Conservation (phyloP, 768 basidiomycete species). For the Polyporus arcularius region DNA sequence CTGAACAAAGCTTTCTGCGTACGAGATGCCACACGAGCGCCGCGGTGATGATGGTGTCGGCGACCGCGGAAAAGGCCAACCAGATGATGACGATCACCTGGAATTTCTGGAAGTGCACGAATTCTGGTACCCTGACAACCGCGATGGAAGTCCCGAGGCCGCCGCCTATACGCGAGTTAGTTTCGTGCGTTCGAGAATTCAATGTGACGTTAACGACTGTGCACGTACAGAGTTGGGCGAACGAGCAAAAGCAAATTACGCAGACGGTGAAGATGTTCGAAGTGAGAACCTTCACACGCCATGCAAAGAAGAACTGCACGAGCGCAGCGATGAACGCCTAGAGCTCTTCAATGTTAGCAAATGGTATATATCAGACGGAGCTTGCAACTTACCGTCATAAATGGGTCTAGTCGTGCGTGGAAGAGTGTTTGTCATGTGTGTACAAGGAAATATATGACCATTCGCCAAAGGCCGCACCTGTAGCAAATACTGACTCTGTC, state of each 20-base stretch:
- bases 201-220: neutral
- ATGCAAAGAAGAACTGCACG: slow-evolving; percentile 51
- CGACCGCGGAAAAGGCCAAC: slow-evolving; percentile 42
- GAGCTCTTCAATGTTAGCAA: neutral
- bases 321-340: slow-evolving; percentile 10
- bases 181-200: neutral
- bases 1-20: neutral
- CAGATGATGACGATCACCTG: slow-evolving; percentile 40
- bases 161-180: slow-evolving; percentile 28
- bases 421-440: no score
- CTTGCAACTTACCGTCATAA: slow-evolving; percentile 38
- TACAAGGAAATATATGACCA: no score
- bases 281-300: slow-evolving; percentile 41
- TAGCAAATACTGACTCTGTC: no score
- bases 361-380: no score
- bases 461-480: no score
- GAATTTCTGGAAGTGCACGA: slow-evolving; percentile 35
- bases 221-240: slow-evolving; percentile 32
- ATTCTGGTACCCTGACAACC: slow-evolving; percentile 34
- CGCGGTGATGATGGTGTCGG: slow-evolving; percentile 44
- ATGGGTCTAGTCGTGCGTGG: slow-evolving; percentile 37
- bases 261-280: slow-evolving; percentile 28
- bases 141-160: slow-evolving; percentile 36
- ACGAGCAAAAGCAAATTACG: slow-evolving; percentile 29
- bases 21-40: slow-evolving; percentile 48